Evolutionary conservation across 768 basidiomycete genomes (phyloP).

Genomic region (Strobilomyces confusus): DNA sequence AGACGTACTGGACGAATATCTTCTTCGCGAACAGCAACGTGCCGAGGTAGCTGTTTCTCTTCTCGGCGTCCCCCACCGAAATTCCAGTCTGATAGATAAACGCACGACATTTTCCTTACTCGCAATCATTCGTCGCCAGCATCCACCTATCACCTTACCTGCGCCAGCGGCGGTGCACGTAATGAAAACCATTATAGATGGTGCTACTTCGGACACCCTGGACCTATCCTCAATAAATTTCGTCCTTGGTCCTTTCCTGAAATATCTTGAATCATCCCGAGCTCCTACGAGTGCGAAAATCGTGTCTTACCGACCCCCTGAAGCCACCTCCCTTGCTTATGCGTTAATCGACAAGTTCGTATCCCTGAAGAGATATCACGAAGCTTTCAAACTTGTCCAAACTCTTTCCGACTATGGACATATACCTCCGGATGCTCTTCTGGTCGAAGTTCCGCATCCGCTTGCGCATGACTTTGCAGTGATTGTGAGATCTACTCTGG

Average conservation of each 20-base stretch:
- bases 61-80: conserved; percentile 20
- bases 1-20: conserved; percentile 36
- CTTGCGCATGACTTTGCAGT: conserved; percentile 38
- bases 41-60: conserved; percentile 25
- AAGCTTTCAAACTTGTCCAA: conserved; percentile 47
- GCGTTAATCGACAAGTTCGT: conserved; percentile 42
- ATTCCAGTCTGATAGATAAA: conserved; percentile 20
- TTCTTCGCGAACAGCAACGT: conserved; percentile 19
- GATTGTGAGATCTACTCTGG: conserved; percentile 47
- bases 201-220: conserved; percentile 7
- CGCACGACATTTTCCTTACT: conserved; percentile 22
- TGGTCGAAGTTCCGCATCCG: conserved; percentile 32
- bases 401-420: conserved; percentile 40
- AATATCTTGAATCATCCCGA: conserved; percentile 21
- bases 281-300: conserved; percentile 27
- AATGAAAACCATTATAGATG: conserved; percentile 22
- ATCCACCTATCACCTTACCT: conserved; percentile 10
- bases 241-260: conserved; percentile 31
- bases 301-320: conserved; percentile 38
- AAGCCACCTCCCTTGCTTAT: conserved; percentile 39
- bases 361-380: conserved; percentile 27
- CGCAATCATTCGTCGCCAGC: conserved; percentile 14
- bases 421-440: conserved; percentile 47
- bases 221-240: conserved; percentile 25
- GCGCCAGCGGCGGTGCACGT: conserved; percentile 14